Conservation (phyloP, 2,329 filamentous ascomycete genomes). For the Colletotrichum theobromicola region DNA sequence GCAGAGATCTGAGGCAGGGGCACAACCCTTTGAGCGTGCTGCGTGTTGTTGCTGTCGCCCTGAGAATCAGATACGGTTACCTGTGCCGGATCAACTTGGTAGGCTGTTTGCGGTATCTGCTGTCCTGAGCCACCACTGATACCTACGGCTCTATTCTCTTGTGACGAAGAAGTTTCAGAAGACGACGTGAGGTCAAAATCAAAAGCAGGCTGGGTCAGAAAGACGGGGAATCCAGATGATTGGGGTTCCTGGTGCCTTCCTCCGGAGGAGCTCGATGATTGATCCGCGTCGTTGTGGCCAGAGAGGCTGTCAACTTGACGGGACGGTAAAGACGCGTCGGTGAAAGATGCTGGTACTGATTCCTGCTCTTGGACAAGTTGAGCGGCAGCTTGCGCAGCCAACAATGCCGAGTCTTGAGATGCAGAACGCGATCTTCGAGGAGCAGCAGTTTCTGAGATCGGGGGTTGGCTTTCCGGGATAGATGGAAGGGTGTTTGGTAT, state of each 20-base stretch:
- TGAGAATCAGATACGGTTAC: constrained; percentile 8
- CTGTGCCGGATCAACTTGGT: not conserved
- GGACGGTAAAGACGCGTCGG: constrained; percentile 8
- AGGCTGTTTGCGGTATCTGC: not conserved
- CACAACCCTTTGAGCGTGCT: constrained; percentile 20
- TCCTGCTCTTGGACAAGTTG: not conserved
- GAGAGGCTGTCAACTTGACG: constrained; percentile 5
- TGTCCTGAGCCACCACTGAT: not conserved
- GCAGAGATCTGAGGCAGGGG: not conserved
- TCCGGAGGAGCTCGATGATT: not conserved
- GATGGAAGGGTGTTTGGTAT: not conserved
- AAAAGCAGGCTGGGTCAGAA: constrained; percentile 10
- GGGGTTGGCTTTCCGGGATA: not conserved
- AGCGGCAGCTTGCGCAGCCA: not conserved
- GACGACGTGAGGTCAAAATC: not conserved
- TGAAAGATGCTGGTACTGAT: not conserved
- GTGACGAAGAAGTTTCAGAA: not conserved
- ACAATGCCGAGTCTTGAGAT: not conserved
- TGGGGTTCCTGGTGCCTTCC: not conserved
- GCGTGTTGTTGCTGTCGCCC: not conserved
- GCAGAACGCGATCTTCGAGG: not conserved
- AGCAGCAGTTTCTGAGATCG: not conserved
- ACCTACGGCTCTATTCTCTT: not conserved
- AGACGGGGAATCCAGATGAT: not conserved
- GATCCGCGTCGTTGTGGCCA: not conserved